Conservation (phyloP, 1,284 basidiomycete genomes). For the Ceratobasidium sp. region DNA sequence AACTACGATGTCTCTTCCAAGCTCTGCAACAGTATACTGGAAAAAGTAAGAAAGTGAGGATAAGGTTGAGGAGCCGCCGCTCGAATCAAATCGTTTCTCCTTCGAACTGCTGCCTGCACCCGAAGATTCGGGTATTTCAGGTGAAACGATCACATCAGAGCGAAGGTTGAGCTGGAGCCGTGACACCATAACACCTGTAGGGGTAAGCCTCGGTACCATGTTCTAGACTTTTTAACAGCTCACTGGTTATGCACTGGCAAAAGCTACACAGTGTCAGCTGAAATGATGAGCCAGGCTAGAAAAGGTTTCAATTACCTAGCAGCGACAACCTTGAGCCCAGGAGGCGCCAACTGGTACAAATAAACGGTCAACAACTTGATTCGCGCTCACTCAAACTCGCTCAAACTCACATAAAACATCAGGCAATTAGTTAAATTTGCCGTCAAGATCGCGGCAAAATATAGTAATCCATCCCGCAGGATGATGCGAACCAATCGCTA, state of each 20-base stretch:
- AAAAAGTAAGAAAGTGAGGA: slow-evolving; percentile 20
- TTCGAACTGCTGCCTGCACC: background rate
- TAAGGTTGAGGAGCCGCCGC: background rate
- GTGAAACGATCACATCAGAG: background rate
- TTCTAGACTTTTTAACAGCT: background rate
- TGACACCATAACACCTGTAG: slow-evolving; percentile 22
- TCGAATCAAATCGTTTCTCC: slow-evolving; percentile 10
- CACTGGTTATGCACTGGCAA: slow-evolving; percentile 22
- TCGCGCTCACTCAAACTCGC: background rate
- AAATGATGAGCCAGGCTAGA: background rate
- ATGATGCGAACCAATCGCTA: slow-evolving; percentile 10
- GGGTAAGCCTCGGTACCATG: background rate
- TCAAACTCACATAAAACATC: background rate
- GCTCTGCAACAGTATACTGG: slow-evolving; percentile 4
- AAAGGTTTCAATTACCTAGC: slow-evolving; percentile 2
- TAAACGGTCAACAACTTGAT: background rate
- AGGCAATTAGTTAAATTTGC: slow-evolving; percentile 27
- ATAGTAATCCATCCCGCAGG: slow-evolving; percentile 22
- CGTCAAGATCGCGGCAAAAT: slow-evolving; percentile 1
- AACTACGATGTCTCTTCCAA: background rate
- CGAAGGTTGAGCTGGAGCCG: slow-evolving; percentile 26
- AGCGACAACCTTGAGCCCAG: slow-evolving; percentile 3
- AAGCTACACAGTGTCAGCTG: background rate
- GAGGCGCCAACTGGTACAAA: background rate
- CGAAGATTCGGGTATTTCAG: too few species aligned